Conservation (phyloP, 1,139 yeast genomes). For the Diutina neorugosa region DNA sequence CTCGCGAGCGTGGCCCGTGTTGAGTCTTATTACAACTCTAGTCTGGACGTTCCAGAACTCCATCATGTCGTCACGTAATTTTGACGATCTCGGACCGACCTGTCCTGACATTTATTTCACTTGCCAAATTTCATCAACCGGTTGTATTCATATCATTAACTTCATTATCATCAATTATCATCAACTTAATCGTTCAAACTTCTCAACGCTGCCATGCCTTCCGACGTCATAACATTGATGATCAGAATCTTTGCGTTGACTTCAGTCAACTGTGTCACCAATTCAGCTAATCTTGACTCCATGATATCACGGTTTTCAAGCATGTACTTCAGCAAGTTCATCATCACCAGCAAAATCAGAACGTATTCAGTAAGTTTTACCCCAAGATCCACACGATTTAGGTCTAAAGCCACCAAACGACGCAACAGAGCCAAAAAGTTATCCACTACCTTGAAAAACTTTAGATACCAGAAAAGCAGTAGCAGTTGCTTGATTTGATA, state of each 20-base stretch:
- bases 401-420: constrained; percentile 7
- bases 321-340: constrained; percentile 15
- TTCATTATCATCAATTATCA: background rate
- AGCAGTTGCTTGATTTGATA: constrained; percentile 4
- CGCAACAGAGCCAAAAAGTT: constrained; percentile 17
- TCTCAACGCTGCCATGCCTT: background rate
- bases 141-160: too few relatives aligned
- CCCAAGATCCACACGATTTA: constrained; percentile 6
- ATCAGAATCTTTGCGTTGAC: background rate
- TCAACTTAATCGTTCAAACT: background rate
- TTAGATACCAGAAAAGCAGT: constrained; percentile 22
- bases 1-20: too few relatives aligned
- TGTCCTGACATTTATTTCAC: too few relatives aligned
- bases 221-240: background rate
- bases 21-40: too few relatives aligned
- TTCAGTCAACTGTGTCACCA: background rate
- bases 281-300: background rate
- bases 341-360: constrained; percentile 19
- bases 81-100: too few relatives aligned
- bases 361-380: constrained; percentile 16
- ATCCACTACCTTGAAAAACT: constrained; percentile 24
- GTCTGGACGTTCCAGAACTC: too few relatives aligned
- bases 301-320: constrained; percentile 5
- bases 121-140: too few relatives aligned
- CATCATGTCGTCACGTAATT: too few relatives aligned